A percentile compares a stretch with the other conserved stretches of the same genome.
phyloP scores from a whole-genome alignment of 2,329 filamentous ascomycete genomes.

The Alternaria sp. region DNA sequence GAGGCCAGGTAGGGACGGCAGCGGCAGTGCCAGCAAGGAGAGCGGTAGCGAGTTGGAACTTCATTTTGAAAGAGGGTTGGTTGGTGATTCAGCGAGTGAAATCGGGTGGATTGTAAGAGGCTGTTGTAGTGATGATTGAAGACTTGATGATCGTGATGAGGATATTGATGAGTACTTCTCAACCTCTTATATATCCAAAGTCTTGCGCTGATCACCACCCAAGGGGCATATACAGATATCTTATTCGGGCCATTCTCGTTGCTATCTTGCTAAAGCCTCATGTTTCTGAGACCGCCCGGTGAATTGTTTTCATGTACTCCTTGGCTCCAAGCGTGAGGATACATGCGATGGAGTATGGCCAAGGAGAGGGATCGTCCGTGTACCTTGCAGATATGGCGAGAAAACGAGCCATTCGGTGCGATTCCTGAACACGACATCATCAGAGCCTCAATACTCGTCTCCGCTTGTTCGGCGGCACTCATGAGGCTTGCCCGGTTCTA shows the following conservation, averaged over 20 bases:
- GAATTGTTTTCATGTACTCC: background rate
- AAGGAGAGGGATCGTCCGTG: background rate
- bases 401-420: background rate
- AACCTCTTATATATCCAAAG: background rate
- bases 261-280: background rate
- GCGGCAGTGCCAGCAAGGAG: background rate
- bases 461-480: background rate
- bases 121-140: background rate
- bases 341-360: background rate
- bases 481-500: background rate
- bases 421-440: background rate
- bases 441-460: background rate
- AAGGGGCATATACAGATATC: background rate
- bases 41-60: background rate
- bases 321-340: background rate
- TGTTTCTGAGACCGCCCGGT: background rate
- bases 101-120: background rate
- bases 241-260: background rate
- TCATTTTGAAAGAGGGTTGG: background rate
- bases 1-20: background rate
- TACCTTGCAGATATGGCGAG: background rate
- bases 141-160: background rate
- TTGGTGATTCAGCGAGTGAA: background rate
- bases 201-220: background rate
- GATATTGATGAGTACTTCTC: background rate